These are phyloP conservation scores for Ceratocystis alfenasii DNA, from an alignment of 2,329 filamentous ascomycete genomes.

Conservation along the genomic window DNA sequence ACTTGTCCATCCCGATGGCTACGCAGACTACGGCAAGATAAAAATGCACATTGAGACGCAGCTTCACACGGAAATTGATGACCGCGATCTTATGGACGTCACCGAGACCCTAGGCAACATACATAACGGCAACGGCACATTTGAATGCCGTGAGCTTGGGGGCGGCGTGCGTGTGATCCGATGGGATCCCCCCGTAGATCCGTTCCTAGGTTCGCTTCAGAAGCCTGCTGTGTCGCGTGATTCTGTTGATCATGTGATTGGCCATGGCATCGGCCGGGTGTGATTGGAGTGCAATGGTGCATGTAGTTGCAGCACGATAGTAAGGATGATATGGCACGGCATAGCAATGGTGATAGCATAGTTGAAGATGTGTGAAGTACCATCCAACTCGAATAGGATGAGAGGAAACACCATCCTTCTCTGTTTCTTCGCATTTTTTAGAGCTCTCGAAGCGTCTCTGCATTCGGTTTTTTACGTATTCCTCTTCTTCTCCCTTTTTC, in stretches of 20 bases:
- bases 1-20: conserved; percentile 39
- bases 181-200: conserved; percentile 30
- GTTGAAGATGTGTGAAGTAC: neutral
- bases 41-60: conserved; percentile 55
- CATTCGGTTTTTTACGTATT: neutral
- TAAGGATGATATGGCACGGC: neutral
- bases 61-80: conserved; percentile 28
- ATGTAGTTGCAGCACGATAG: too few species aligned
- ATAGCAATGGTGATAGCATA: too few species aligned
- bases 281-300: neutral
- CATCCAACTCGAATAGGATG: too few species aligned
- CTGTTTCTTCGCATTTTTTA: neutral
- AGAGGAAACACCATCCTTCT: neutral
- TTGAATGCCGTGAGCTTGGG: conserved; percentile 50
- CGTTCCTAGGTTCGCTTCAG: neutral
- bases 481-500: neutral
- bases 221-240: conserved; percentile 10
- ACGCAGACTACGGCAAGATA: conserved; percentile 55
- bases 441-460: neutral
- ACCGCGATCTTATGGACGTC: conserved; percentile 65
- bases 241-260: conserved; percentile 9
- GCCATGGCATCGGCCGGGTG: conserved; percentile 13
- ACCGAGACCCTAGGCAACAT: conserved; percentile 82
- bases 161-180: conserved; percentile 35
- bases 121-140: conserved; percentile 81